Evolutionary conservation across 768 basidiomycete genomes (phyloP).

Genomic region (Psilocybe cubensis): DNA sequence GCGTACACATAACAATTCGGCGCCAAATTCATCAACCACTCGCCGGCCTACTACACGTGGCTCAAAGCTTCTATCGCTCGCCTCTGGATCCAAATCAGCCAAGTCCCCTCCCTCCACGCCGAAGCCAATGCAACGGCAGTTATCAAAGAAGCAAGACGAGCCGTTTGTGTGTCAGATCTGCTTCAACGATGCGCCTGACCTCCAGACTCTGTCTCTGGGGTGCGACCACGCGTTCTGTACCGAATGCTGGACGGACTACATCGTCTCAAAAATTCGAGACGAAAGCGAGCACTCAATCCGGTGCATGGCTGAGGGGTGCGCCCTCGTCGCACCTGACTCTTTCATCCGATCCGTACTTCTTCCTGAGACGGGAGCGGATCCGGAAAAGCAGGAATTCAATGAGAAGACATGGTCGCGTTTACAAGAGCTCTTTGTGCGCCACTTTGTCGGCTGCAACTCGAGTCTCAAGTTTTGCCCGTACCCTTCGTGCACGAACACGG

Average conservation of each 20-base stretch:
- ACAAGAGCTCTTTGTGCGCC: slow-evolving; percentile 84
- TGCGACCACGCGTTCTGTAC: slow-evolving; percentile 89
- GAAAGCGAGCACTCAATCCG: slow-evolving; percentile 75
- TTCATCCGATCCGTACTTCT: slow-evolving; percentile 64
- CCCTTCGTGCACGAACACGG: slow-evolving; percentile 92
- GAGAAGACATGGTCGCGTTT: slow-evolving; percentile 66
- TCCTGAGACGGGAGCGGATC: slow-evolving; percentile 27
- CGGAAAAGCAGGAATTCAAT: slow-evolving; percentile 42
- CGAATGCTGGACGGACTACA: slow-evolving; percentile 83
- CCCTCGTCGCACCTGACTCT: slow-evolving; percentile 62
- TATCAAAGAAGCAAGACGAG: slow-evolving; percentile 36
- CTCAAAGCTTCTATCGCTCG: slow-evolving; percentile 39
- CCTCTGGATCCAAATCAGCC: slow-evolving; percentile 33
- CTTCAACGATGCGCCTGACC: slow-evolving; percentile 71
- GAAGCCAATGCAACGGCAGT: slow-evolving; percentile 28
- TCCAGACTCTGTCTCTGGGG: slow-evolving; percentile 67
- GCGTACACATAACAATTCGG: slow-evolving; percentile 32
- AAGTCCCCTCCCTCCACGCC: slow-evolving; percentile 34
- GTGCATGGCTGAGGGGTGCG: slow-evolving; percentile 84
- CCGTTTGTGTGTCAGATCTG: slow-evolving; percentile 93
- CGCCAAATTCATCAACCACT: slow-evolving; percentile 16
- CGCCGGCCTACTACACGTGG: slow-evolving; percentile 41
- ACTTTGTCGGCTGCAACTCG: slow-evolving; percentile 85
- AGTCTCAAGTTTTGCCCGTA: slow-evolving; percentile 95
- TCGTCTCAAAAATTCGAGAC: slow-evolving; percentile 78